Conservation (phyloP, 768 basidiomycete species). For the Rhizopogon vinicolor region DNA sequence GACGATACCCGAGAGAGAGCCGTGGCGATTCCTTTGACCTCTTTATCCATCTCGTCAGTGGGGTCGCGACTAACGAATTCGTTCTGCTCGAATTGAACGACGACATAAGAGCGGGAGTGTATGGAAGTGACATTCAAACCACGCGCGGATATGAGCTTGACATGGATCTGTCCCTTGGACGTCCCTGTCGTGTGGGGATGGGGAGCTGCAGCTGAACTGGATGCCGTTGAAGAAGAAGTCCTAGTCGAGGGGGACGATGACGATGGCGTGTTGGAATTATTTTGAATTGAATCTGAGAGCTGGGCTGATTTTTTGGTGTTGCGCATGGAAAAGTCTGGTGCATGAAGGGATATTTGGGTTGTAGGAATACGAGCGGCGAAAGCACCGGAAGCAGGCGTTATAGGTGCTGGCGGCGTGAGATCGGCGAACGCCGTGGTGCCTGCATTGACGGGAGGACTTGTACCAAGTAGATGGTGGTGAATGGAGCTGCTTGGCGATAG, state of each 20-base stretch:
- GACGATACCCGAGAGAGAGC: conserved; percentile 52
- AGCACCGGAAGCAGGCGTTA: conserved; percentile 42
- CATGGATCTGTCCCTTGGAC: conserved; percentile 77
- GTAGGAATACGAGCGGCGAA: conserved; percentile 51
- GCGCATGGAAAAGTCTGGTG: conserved; percentile 80
- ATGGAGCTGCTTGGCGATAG: conserved; percentile 12
- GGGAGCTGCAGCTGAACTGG: conserved; percentile 15
- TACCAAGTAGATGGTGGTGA: conserved; percentile 27
- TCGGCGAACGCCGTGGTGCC: conserved; percentile 24
- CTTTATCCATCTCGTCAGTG: conserved; percentile 79
- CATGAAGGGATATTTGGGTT: conserved; percentile 73
- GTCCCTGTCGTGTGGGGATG: conserved; percentile 30
- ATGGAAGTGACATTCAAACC: conserved; percentile 69
- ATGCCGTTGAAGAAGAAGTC: conserved; percentile 25
- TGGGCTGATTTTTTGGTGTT: conserved; percentile 39
- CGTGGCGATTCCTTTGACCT: conserved; percentile 78
- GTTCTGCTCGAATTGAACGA: conserved; percentile 98
- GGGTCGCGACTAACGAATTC: conserved; percentile 95
- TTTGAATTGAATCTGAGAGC: conserved; percentile 28
- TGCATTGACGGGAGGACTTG: conserved; percentile 14
- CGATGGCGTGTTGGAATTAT: conserved; percentile 34
- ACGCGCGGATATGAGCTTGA: conserved; percentile 93
- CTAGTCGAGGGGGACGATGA: conserved; percentile 35
- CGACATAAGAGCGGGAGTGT: conserved; percentile 80
- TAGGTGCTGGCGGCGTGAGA: conserved; percentile 39